Evolutionary conservation across 306 rosid genomes (phyloP).

Genomic region (Prunus mira): DNA sequence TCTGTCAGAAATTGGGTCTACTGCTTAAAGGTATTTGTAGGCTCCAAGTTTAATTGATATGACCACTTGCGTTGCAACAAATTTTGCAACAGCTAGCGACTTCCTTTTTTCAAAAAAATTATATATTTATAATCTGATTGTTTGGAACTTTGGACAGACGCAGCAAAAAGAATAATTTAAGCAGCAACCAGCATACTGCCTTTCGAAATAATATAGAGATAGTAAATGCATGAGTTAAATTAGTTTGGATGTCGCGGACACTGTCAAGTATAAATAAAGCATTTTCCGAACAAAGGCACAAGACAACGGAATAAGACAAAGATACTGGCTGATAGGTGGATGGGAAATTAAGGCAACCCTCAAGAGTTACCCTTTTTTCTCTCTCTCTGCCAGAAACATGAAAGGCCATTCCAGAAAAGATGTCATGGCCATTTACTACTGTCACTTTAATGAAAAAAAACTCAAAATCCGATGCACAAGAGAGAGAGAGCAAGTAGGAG

Average conservation of each 20-base stretch:
- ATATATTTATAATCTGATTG: background rate
- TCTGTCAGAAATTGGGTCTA: background rate
- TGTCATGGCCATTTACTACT: constrained; percentile 42
- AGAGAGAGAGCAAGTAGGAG: background rate
- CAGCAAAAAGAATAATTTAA: constrained; percentile 21
- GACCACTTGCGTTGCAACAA: background rate
- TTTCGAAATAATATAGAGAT: background rate
- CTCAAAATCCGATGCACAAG: constrained; percentile 32
- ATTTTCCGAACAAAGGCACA: constrained; percentile 24
- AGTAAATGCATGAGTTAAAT: constrained; percentile 18
- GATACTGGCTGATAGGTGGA: constrained; percentile 28
- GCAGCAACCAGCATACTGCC: background rate
- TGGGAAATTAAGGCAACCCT: constrained; percentile 23
- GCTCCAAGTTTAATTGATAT: too few species aligned
- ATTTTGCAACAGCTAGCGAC: background rate
- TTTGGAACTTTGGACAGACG: background rate
- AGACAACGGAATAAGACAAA: constrained; percentile 43
- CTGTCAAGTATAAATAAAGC: constrained; percentile 19
- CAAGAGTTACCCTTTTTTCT: background rate
- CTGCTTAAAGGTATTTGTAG: background rate
- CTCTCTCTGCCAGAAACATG: constrained; percentile 34
- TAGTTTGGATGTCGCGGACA: constrained; percentile 19
- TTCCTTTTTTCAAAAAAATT: background rate
- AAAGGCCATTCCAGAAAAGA: constrained; percentile 40
- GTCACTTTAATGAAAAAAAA: constrained; percentile 18